Evolutionary conservation across 148 eudicot genomes (phyloP).

Genomic region (Fallopia convolvulus): DNA sequence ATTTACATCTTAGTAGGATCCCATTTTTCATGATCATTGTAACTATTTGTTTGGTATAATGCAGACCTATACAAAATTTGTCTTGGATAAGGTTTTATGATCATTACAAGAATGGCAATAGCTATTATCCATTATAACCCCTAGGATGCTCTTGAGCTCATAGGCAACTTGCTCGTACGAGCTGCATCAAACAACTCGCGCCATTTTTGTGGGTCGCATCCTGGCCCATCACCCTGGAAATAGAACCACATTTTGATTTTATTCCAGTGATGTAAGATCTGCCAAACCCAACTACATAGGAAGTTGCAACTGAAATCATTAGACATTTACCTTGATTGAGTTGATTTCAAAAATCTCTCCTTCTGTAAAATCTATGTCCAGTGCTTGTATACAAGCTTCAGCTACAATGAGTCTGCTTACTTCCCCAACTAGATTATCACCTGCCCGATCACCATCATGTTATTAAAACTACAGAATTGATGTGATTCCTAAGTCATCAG

Average conservation of each 20-base stretch:
- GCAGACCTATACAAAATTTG: not conserved
- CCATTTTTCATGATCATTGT: not conserved
- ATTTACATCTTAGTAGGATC: not conserved
- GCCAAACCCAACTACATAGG: constrained; percentile 3
- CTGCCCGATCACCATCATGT: constrained; percentile 25
- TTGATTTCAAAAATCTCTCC: constrained; percentile 82
- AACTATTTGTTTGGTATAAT: not conserved
- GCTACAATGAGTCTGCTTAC: constrained; percentile 95
- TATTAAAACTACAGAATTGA: not conserved
- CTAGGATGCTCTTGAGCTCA: constrained; percentile 5
- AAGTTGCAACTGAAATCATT: not conserved
- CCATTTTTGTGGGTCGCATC: constrained; percentile 73
- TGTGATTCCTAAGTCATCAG: not conserved
- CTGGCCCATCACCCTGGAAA: constrained; percentile 94
- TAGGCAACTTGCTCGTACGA: constrained; percentile 6
- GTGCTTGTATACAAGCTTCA: constrained; percentile 94
- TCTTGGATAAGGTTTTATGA: not conserved
- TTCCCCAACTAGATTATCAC: constrained; percentile 96
- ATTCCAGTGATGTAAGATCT: not conserved
- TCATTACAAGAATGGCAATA: not conserved
- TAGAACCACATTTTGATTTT: not conserved
- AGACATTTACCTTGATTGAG: constrained; percentile 55
- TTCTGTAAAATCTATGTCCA: constrained; percentile 78
- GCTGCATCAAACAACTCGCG: constrained; percentile 63
- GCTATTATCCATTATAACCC: not conserved